Percentiles rank a stretch among this genome's conserved stretches.
Evolutionary conservation across 73 alveolate genomes (phyloP).

Genomic region (Tetrahymena malaccensis): DNA sequence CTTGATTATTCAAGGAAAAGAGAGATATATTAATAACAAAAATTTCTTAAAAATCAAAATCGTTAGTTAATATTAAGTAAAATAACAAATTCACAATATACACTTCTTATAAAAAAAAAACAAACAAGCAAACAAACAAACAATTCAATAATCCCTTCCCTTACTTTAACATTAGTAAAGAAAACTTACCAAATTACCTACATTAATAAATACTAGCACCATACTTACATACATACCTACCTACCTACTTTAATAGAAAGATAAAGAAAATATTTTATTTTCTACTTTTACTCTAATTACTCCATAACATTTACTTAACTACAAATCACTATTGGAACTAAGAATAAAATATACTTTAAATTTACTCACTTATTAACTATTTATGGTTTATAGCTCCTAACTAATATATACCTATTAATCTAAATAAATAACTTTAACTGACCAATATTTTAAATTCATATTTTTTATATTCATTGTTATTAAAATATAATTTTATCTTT

Average conservation of each 20-base stretch:
- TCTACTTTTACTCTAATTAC: background rate
- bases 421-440: background rate
- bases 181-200: background rate
- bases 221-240: too few relatives aligned
- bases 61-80: too few relatives aligned
- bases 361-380: background rate
- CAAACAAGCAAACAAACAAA: too few relatives aligned
- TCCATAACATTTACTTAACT: background rate
- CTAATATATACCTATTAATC: background rate
- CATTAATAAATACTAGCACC: background rate
- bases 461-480: background rate
- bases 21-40: too few relatives aligned
- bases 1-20: too few relatives aligned
- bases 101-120: too few relatives aligned
- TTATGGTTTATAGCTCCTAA: background rate
- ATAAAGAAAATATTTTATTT: background rate
- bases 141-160: too few relatives aligned
- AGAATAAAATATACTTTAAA: background rate
- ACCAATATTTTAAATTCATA: too few relatives aligned
- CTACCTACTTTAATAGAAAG: background rate
- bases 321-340: background rate
- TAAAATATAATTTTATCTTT: background rate
- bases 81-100: too few relatives aligned
- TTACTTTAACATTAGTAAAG: too few relatives aligned
- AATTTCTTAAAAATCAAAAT: too few relatives aligned